Conservation (phyloP, 805 yeast genomes). For the Candida dendrica region DNA sequence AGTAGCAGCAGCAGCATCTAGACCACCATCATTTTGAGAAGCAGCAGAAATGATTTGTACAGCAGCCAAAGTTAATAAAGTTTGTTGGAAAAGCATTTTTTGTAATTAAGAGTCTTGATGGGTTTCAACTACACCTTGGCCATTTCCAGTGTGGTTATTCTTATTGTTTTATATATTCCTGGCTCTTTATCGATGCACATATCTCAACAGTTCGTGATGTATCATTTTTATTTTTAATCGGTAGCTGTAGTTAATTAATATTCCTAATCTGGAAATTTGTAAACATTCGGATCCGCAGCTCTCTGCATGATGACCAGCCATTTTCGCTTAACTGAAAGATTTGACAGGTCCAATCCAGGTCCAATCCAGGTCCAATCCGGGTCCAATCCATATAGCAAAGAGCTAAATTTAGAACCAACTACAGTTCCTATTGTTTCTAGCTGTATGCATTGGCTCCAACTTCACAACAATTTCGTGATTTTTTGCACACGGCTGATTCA, state of each 20-base stretch:
- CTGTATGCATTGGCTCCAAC: too few species aligned
- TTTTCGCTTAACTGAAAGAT: background rate
- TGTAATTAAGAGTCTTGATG: too few species aligned
- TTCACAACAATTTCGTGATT: too few species aligned
- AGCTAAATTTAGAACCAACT: background rate
- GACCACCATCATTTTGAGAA: slow-evolving; percentile 3
- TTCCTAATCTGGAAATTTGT: background rate
- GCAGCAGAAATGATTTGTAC: background rate
- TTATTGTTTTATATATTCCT: background rate
- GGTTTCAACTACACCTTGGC: too few species aligned
- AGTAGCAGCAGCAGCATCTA: slow-evolving; percentile 1
- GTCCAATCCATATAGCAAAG: too few species aligned
- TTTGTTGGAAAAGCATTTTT: slow-evolving; percentile 1
- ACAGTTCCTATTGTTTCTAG: too few species aligned
- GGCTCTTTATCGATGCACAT: background rate
- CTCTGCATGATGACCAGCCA: background rate
- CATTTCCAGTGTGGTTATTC: background rate
- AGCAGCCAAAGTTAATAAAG: slow-evolving; percentile 1
- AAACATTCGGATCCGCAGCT: background rate
- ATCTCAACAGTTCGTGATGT: background rate
- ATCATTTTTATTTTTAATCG: too few species aligned
- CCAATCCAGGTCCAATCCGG: too few species aligned
- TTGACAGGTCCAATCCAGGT: background rate
- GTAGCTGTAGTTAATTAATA: too few species aligned
- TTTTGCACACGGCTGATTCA: too few species aligned